phyloP scores from a whole-genome alignment of 345 rosid species.

The Arabidopsis thaliana region TAIR10.1 NC_003071.7:6756001-6756500 shows the following conservation, averaged over 20 bases:
- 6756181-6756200: background rate
- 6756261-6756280: background rate
- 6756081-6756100: background rate
- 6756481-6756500: too few species aligned
- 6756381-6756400: too few species aligned
- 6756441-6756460: too few species aligned
- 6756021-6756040: conserved; percentile 25
- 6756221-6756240: background rate
- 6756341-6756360: too few species aligned
- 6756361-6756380: too few species aligned
- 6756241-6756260: background rate
- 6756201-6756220: background rate
- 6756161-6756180: background rate
- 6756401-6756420: too few species aligned
- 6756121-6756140: background rate
- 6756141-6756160: background rate
- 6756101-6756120: background rate
- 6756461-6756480: too few species aligned
- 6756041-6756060: background rate
- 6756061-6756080: background rate
- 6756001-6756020: conserved; percentile 27
- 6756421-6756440: too few species aligned
- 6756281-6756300: background rate
- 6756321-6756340: too few species aligned
- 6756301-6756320: background rate